Evolutionary conservation across 148 eudicot species (phyloP), one percentile per base, ranked within the genome.

Genomic region (Rhododendron molle): DNA sequence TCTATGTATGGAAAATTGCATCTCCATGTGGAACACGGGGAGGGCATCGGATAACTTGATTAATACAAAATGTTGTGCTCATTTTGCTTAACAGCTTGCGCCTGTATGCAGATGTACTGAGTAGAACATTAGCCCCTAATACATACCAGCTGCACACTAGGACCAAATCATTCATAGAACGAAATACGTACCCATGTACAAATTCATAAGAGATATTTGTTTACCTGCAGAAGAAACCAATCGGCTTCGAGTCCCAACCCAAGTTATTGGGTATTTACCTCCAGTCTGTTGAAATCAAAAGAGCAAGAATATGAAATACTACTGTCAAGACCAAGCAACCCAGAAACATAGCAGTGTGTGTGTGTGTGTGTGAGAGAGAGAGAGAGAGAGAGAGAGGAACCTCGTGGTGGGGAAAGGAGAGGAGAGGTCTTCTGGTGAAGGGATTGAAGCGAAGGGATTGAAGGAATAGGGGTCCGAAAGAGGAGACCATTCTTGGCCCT

Each of bases 181-280:
- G 16, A 15, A 14, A 52, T 52, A n/a, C n/a, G n/a, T n/a, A 52
- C 56, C 56, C 56, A 52, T 52, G 56, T 49, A 12, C 13, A 49
- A 49, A 49, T 49, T 49, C 52, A 49, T 49, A 49, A 52, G 58
- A 52, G 18, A 52, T 2, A 52, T 21, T 58, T 58, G 16, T 69
- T 30, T 88, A 88, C 90, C 90, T 71, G 88, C 58, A 49, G 86
- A 84, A 5, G 86, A 86, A 74, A 65, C 47, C 52, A n/a, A 88
- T 28, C 88, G 81, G 47, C 44, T 83, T 34, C 56, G 78, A 16
- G 49, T 74, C 28, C 78, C 71, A 28, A 23, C 9, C n/a, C 78
- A 82, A 69, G 20, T 74, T 36, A 74, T 58, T 30, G 38, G 83
- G 40, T 73, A 52, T 46, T n/a, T 84, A 38, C 60, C 65, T 49